Percentiles rank a stretch among this genome's conserved stretches.
phyloP scores from a whole-genome alignment of 371 early-diverging fungal genomes.

The Mucor plumbeus region DNA sequence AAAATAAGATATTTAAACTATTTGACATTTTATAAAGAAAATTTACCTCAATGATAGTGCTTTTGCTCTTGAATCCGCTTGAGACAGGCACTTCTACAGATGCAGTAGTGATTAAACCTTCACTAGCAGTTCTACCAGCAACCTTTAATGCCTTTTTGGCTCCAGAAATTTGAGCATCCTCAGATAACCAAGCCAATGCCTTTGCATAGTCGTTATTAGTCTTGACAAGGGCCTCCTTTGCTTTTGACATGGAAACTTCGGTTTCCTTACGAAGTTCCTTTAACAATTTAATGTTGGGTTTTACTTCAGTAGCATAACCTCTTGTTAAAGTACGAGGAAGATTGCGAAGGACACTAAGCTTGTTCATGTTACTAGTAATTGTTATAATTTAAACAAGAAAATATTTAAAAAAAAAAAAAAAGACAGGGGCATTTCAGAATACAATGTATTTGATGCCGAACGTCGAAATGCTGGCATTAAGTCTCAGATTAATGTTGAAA shows the following conservation, averaged over 20 bases:
- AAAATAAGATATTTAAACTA: no score
- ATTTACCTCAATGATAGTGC: constrained; percentile 72
- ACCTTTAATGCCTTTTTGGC: constrained; percentile 72
- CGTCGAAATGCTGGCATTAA: neutral
- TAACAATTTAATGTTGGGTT: constrained; percentile 75
- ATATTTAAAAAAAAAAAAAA: no score
- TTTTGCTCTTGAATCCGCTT: constrained; percentile 44
- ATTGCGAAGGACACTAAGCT: constrained; percentile 15
- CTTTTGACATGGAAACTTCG: constrained; percentile 84
- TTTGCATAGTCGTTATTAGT: constrained; percentile 75
- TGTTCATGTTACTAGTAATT: constrained; percentile 13
- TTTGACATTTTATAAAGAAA: no score
- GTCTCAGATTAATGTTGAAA: neutral
- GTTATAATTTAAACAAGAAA: no score
- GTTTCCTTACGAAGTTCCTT: constrained; percentile 82
- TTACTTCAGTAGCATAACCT: constrained; percentile 42
- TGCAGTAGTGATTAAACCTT: constrained; percentile 74
- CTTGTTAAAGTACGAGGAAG: constrained; percentile 13
- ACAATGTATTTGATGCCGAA: neutral
- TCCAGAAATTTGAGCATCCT: constrained; percentile 73
- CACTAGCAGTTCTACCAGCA: constrained; percentile 53
- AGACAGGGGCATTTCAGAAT: neutral
- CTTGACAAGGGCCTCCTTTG: constrained; percentile 83
- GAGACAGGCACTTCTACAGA: constrained; percentile 45
- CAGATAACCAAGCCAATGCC: constrained; percentile 85